Percentiles rank a stretch among this genome's conserved stretches.
These are phyloP conservation scores for Fusarium nisikadoi DNA, from an alignment of 2,329 filamentous ascomycete species.

Conservation along the genomic window DNA sequence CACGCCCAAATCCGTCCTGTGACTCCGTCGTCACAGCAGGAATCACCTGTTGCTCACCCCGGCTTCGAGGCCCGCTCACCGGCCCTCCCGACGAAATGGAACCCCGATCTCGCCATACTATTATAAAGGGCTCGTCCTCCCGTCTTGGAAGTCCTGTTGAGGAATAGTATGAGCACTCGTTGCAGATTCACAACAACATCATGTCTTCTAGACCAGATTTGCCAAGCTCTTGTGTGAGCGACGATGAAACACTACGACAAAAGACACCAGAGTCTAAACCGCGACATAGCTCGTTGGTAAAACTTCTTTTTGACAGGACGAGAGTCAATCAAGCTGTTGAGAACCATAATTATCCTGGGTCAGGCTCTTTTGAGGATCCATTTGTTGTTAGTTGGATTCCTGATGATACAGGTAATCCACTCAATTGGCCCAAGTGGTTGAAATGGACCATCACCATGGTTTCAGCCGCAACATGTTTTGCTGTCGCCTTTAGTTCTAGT, in stretches of 20 bases:
- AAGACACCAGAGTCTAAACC: neutral
- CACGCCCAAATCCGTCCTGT: conserved; percentile 1
- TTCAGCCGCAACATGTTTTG: conserved; percentile 73
- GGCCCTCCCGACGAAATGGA: conserved; percentile 24
- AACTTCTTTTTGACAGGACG: conserved; percentile 66
- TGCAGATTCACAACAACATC: neutral
- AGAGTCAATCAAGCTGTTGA: conserved; percentile 67
- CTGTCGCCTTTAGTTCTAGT: conserved; percentile 75
- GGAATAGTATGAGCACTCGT: conserved; percentile 1
- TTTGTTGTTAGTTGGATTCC: conserved; percentile 75
- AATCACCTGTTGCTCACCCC: conserved; percentile 25
- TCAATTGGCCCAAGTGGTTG: conserved; percentile 63
- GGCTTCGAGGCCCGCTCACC: neutral
- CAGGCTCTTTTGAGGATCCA: conserved; percentile 73
- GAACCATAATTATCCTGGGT: conserved; percentile 65
- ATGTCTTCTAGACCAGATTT: conserved; percentile 17
- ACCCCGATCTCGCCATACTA: conserved; percentile 11
- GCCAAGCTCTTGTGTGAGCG: conserved; percentile 6
- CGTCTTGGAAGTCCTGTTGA: conserved; percentile 17
- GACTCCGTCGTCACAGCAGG: neutral
- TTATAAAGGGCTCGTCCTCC: conserved; percentile 28
- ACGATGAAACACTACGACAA: conserved; percentile 34
- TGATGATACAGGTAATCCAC: conserved; percentile 73
- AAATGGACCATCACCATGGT: conserved; percentile 75
- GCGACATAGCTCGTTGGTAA: conserved; percentile 28